phyloP scores from a whole-genome alignment of 108 stramenopile species.

The Mediolabrus comicus region DNA sequence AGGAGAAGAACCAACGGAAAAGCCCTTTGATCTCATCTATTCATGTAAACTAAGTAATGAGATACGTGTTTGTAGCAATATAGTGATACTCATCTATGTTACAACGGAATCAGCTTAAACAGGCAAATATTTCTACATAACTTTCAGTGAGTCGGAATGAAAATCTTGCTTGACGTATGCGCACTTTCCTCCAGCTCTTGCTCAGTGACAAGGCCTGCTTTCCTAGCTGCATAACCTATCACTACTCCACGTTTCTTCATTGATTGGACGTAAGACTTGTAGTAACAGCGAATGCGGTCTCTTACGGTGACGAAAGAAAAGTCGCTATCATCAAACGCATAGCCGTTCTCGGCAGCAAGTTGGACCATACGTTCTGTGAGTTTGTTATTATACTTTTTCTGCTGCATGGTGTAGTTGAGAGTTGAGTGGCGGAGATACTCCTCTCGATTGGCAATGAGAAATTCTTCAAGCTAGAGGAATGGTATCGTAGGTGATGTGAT shows the following conservation, averaged over 20 bases:
- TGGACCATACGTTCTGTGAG: constrained; percentile 76
- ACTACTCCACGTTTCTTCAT: constrained; percentile 76
- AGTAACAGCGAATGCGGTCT: constrained; percentile 89
- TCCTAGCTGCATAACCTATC: constrained; percentile 54
- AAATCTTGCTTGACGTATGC: constrained; percentile 39
- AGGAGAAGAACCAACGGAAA: constrained; percentile 17
- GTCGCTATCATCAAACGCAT: constrained; percentile 73
- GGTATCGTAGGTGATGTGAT: neutral
- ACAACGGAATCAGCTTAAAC: no score
- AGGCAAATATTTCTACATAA: no score
- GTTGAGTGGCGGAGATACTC: constrained; percentile 83
- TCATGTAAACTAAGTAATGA: neutral
- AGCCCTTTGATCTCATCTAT: neutral
- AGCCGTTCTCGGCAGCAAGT: constrained; percentile 65
- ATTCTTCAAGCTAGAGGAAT: constrained; percentile 33
- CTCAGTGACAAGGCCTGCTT: constrained; percentile 68
- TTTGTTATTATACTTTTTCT: constrained; percentile 89
- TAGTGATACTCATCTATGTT: neutral
- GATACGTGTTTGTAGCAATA: neutral
- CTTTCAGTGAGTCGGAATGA: constrained; percentile 19
- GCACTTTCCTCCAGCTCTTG: constrained; percentile 66
- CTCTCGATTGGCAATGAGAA: constrained; percentile 69
- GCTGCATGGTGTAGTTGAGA: constrained; percentile 85
- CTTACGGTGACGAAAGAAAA: constrained; percentile 87
- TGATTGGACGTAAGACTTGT: constrained; percentile 84